Percentiles rank a stretch among this genome's conserved stretches.
Conservation (phyloP, 257 asterid species). For the Przewalskia tangutica region DNA sequence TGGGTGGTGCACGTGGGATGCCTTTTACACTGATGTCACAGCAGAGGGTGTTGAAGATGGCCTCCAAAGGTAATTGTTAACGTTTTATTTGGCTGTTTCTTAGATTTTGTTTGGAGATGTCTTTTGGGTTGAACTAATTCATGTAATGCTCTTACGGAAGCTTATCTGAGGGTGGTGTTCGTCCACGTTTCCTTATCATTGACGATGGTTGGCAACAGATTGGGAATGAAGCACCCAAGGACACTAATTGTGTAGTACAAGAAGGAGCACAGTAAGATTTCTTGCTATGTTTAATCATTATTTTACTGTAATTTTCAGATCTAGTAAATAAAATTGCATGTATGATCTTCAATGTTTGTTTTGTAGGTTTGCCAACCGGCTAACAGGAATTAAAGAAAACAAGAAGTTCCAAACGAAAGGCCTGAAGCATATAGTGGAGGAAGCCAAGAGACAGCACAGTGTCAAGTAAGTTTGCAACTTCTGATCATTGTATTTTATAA, state of each 20-base stretch:
- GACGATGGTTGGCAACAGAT: constrained; percentile 99
- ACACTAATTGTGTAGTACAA: constrained; percentile 59
- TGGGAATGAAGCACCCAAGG: constrained; percentile 48
- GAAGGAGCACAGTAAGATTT: constrained; percentile 62
- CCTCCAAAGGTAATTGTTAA: not conserved
- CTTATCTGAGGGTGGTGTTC: constrained; percentile 74
- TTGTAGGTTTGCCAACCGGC: constrained; percentile 78
- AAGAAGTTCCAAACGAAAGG: constrained; percentile 72
- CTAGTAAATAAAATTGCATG: not conserved
- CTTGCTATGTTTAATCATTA: not conserved
- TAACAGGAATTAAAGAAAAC: constrained; percentile 78
- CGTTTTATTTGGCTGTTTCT: not conserved
- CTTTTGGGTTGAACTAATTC: not conserved
- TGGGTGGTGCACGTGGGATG: constrained; percentile 99
- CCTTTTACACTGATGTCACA: constrained; percentile 95
- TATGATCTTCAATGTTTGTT: not conserved
- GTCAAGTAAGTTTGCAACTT: constrained; percentile 47
- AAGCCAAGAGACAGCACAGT: constrained; percentile 50
- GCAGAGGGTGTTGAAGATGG: constrained; percentile 48
- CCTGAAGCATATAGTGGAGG: constrained; percentile 56
- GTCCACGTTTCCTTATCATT: constrained; percentile 85
- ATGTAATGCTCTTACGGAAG: constrained; percentile 23
- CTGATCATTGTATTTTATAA: not conserved
- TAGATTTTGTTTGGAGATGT: not conserved
- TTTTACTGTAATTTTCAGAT: not conserved